phyloP scores from a whole-genome alignment of 768 basidiomycete genomes.

The Austroboletus eburneus region DNA sequence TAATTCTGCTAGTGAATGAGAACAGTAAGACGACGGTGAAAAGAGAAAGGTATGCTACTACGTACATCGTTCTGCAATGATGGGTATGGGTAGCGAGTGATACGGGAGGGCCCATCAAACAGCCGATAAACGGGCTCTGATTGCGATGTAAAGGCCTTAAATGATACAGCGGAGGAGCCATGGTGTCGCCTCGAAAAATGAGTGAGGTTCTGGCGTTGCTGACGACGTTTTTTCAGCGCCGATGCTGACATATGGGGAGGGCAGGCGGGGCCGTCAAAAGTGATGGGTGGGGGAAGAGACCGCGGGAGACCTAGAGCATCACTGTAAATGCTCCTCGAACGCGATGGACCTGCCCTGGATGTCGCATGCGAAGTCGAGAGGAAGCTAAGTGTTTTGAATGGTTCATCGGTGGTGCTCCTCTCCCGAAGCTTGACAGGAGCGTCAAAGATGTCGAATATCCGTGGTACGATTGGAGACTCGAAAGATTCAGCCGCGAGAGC shows the following conservation, averaged over 20 bases:
- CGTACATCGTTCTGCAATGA: constrained; percentile 11
- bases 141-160: constrained; percentile 14
- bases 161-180: constrained; percentile 4
- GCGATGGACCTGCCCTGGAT: constrained; percentile 8
- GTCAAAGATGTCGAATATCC: constrained; percentile 52
- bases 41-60: constrained; percentile 1
- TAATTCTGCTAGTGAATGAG: constrained; percentile 1
- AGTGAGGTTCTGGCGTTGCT: constrained; percentile 7
- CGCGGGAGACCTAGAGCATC: constrained; percentile 16
- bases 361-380: constrained; percentile 1
- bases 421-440: constrained; percentile 40
- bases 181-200: constrained; percentile 1
- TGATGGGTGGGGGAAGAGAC: constrained; percentile 41
- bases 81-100: constrained; percentile 16
- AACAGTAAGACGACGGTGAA: neutral
- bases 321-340: constrained; percentile 2
- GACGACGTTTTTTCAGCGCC: constrained; percentile 9
- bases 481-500: constrained; percentile 1
- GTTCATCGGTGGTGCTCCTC: constrained; percentile 26
- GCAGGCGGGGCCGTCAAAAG: constrained; percentile 49
- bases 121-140: constrained; percentile 34
- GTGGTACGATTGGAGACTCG: constrained; percentile 19
- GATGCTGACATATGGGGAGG: constrained; percentile 22
- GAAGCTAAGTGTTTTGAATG: constrained; percentile 6
- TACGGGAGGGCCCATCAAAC: constrained; percentile 47